Evolutionary conservation across 140 eudicot species (phyloP).

Genomic region (Erigeron philadelphicus): DNA sequence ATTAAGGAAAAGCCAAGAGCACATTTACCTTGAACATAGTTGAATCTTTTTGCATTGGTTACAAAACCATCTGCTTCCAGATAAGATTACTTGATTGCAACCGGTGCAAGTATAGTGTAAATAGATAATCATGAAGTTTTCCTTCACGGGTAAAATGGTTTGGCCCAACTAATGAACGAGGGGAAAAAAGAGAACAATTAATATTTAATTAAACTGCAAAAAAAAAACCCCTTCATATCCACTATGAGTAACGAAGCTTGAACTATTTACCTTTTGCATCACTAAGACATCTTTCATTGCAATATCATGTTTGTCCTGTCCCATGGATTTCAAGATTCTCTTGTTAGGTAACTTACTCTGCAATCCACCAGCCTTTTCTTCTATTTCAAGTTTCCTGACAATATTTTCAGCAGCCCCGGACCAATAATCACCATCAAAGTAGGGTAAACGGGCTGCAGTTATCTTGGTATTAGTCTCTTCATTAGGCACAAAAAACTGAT

Average conservation of each 20-base stretch:
- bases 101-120: conserved; percentile 53
- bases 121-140: conserved; percentile 60
- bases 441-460: conserved; percentile 84
- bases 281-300: conserved; percentile 62
- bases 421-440: conserved; percentile 89
- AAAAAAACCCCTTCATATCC: background rate
- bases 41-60: conserved; percentile 57
- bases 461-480: conserved; percentile 44
- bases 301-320: conserved; percentile 49
- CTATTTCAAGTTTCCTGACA: conserved; percentile 44
- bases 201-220: background rate
- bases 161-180: conserved; percentile 55
- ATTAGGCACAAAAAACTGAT: conserved; percentile 52
- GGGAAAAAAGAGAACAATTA: conserved; percentile 4
- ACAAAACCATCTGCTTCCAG: conserved; percentile 69
- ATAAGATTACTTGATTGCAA: conserved; percentile 63
- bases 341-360: conserved; percentile 46
- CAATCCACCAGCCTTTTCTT: conserved; percentile 42
- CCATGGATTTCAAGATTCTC: conserved; percentile 71
- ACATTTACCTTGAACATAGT: conserved; percentile 59
- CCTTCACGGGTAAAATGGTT: conserved; percentile 50
- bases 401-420: conserved; percentile 57
- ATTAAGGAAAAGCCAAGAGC: background rate
- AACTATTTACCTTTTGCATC: conserved; percentile 61
- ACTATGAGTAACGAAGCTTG: conserved; percentile 4